Evolutionary conservation across 805 yeast species (phyloP).

Genomic region (Sungouiella blattae): DNA sequence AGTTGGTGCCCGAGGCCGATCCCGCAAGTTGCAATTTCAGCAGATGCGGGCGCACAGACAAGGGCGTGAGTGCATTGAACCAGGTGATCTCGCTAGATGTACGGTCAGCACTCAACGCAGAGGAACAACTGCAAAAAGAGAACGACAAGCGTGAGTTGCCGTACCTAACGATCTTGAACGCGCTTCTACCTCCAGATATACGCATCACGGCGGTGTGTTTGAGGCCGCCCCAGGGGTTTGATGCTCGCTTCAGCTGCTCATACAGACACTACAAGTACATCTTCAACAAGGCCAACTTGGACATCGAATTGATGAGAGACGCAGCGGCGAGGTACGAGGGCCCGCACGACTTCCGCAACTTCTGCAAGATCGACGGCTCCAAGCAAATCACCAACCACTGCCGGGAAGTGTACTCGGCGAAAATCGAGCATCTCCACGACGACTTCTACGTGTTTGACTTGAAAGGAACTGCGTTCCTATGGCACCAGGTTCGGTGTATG

Average conservation of each 20-base stretch:
- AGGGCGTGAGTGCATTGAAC: conserved; percentile 95
- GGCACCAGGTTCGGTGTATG: conserved; percentile 99
- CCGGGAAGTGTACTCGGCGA: conserved; percentile 57
- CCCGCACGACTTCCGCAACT: conserved; percentile 86
- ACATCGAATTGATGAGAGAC: conserved; percentile 61
- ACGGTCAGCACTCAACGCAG: conserved; percentile 61
- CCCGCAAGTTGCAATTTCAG: conserved; percentile 70
- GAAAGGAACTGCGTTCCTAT: conserved; percentile 84
- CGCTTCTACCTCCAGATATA: conserved; percentile 76
- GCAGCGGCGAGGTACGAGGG: conserved; percentile 69
- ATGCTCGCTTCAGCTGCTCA: conserved; percentile 90
- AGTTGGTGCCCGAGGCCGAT: conserved; percentile 56
- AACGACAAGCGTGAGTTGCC: conserved; percentile 71
- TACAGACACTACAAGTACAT: conserved; percentile 83
- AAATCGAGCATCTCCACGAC: conserved; percentile 39
- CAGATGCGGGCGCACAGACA: conserved; percentile 92
- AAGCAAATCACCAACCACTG: conserved; percentile 81
- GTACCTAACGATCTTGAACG: conserved; percentile 71
- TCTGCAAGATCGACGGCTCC: conserved; percentile 91
- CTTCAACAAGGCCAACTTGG: conserved; percentile 56
- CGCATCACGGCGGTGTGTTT: conserved; percentile 77
- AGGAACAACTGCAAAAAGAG: conserved; percentile 54
- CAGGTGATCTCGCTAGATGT: conserved; percentile 83
- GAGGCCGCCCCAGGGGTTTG: conserved; percentile 78
- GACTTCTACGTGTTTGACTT: conserved; percentile 69